These are phyloP conservation scores for Coemansia reversa DNA, from an alignment of 192 early-diverging fungal genomes.

Conservation along the genomic window DNA sequence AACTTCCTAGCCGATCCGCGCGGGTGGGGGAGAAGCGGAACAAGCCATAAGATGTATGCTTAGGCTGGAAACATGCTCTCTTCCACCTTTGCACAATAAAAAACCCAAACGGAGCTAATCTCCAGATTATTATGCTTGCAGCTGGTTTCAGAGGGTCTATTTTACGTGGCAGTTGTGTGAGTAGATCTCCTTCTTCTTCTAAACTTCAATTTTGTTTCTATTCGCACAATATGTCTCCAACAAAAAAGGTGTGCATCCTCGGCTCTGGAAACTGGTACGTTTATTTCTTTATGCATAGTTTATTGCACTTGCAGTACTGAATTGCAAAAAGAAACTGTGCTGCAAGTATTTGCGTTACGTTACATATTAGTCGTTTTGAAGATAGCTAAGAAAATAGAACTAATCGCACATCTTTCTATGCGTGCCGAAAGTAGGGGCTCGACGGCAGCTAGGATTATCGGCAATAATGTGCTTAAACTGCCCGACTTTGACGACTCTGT, in stretches of 20 bases:
- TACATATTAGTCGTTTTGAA: background rate
- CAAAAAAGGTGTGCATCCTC: conserved; percentile 84
- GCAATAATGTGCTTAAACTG: conserved; percentile 72
- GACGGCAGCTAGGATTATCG: conserved; percentile 89
- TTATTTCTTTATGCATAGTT: background rate
- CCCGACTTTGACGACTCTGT: conserved; percentile 74
- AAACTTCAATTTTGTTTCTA: conserved; percentile 4
- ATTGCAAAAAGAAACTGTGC: background rate
- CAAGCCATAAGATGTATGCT: background rate
- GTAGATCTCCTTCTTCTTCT: conserved; percentile 1
- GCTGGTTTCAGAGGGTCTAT: background rate
- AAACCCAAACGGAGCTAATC: background rate
- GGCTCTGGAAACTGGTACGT: conserved; percentile 95
- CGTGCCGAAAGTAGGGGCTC: conserved; percentile 68
- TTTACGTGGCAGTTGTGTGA: background rate
- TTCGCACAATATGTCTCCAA: conserved; percentile 12
- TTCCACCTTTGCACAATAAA: background rate
- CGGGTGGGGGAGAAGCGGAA: too few species aligned
- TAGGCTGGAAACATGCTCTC: background rate
- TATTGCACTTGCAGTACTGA: background rate
- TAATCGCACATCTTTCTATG: background rate
- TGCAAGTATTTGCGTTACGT: background rate
- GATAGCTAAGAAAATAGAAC: background rate
- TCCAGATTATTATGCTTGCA: background rate
- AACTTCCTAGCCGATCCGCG: background rate